These are phyloP conservation scores for Myochromella boudieri DNA, from an alignment of 768 basidiomycete species.

Conservation along the genomic window DNA sequence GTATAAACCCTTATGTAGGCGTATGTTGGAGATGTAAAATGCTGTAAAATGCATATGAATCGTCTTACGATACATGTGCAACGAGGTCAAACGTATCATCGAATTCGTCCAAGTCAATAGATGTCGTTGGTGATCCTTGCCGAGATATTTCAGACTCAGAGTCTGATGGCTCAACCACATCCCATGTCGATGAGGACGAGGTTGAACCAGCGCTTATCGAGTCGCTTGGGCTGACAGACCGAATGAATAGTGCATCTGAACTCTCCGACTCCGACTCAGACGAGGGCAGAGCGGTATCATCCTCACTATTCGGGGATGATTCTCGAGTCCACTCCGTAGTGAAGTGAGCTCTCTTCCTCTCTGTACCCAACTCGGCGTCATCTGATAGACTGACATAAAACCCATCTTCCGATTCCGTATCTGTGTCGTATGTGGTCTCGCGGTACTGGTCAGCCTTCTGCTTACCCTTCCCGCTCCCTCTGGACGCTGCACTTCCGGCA, in stretches of 20 bases:
- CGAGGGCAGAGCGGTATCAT: neutral
- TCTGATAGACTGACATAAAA: too few relatives aligned
- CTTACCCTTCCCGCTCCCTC: neutral
- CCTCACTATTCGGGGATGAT: neutral
- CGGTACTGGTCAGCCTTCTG: neutral
- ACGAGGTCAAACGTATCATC: too few relatives aligned
- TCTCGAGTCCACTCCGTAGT: neutral
- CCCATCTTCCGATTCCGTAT: too few relatives aligned
- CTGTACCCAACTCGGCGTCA: too few relatives aligned
- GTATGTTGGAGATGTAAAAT: too few relatives aligned
- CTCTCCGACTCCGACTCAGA: slow-evolving; percentile 6
- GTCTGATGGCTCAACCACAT: slow-evolving; percentile 8
- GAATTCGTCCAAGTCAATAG: too few relatives aligned
- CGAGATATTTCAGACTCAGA: slow-evolving; percentile 7
- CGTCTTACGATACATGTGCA: too few relatives aligned
- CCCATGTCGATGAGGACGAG: slow-evolving; percentile 6
- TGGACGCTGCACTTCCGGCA: neutral
- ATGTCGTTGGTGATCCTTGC: too few relatives aligned
- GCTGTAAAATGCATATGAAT: too few relatives aligned
- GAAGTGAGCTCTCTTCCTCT: too few relatives aligned
- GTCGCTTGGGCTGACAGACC: slow-evolving; percentile 2
- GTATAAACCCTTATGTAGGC: too few relatives aligned
- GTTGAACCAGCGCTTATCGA: slow-evolving; percentile 3
- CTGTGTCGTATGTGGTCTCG: too few relatives aligned
- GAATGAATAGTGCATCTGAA: neutral